Percentiles rank a stretch among this genome's conserved stretches.
Evolutionary conservation across 2,329 filamentous ascomycete genomes (phyloP).

Genomic region (Verticillium zaregamsianum): DNA sequence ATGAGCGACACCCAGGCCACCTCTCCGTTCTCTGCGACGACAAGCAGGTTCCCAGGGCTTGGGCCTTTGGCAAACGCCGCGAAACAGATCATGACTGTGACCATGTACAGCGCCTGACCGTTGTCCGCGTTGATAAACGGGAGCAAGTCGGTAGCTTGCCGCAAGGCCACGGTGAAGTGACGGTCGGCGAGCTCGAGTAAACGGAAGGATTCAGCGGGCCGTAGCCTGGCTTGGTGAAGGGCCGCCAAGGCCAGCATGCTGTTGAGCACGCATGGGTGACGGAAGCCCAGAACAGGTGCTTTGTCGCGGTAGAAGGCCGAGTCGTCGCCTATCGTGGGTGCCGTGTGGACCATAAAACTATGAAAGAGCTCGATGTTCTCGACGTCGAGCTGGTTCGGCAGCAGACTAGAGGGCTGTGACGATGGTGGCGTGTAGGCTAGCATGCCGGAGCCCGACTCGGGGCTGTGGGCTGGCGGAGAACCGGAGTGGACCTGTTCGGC

Average conservation of each 20-base stretch:
- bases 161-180: conserved; percentile 14
- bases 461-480: not conserved
- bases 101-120: conserved; percentile 16
- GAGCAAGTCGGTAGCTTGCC: conserved; percentile 15
- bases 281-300: conserved; percentile 18
- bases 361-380: conserved; percentile 20
- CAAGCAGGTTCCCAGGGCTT: conserved; percentile 10
- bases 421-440: not conserved
- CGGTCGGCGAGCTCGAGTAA: conserved; percentile 14
- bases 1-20: conserved; percentile 16
- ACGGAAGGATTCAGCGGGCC: conserved; percentile 1
- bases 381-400: conserved; percentile 8
- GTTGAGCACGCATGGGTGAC: conserved; percentile 17
- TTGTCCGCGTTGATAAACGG: conserved; percentile 13
- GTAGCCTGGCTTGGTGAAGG: conserved; percentile 14
- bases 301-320: conserved; percentile 13
- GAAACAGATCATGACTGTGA: conserved; percentile 16
- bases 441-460: not conserved
- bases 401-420: not conserved
- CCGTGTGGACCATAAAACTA: conserved; percentile 16
- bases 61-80: conserved; percentile 14
- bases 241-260: conserved; percentile 18
- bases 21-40: conserved; percentile 11
- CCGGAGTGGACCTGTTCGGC: not conserved
- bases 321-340: conserved; percentile 12